Base-by-base conservation (phyloP, 306 rosid genomes). In the Coriaria nepalensis region DNA sequence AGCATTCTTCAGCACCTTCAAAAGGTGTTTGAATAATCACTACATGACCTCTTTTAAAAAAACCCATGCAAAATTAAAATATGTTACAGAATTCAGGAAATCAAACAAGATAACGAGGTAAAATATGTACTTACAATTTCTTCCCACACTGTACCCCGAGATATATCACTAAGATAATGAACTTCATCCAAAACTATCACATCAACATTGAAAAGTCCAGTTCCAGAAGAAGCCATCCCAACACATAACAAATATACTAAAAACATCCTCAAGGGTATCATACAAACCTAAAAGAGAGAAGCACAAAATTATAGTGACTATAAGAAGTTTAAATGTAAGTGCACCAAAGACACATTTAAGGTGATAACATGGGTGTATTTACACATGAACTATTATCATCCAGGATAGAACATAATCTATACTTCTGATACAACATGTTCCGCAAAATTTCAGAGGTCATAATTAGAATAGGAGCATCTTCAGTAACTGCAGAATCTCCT, bases 381-480 rank as follows among this genome's bases (percentile, higher is more conserved):
- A 20, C 29, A 20, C 29, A 20, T 20, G 29, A 20, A 20, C 29
- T 20, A 20, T 20, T 20, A 20, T 20, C 29, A 20, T 20, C 35
- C 14, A 8, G 56, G n/a, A 52, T 13, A 12, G 9, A 7, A 38
- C 37, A 48, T 9, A 68, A 53, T 36, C 29, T 1, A 46, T 65
- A 90, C 97, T 95, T 90, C 80, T 79, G 94, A 65, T 84, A 90
- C 64, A 90, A 67, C 95, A 90, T 90, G 78, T 90, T 90, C 41
- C 95, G 95, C 64, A 90, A 81, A 57, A 90, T 90, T 79, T 90
- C 95, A 0, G 97, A 84, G 8, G 97, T 90, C 97, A 90, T 90
- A 58, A 90, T 80, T 71, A 90, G 67, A 69, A 90, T 75, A 74
- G 54, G 84, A 52, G 95, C 97, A 44, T 90, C 97, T 69, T 75